phyloP scores from a whole-genome alignment of 1,284 basidiomycete species.

The Peniophora sp. region DNA sequence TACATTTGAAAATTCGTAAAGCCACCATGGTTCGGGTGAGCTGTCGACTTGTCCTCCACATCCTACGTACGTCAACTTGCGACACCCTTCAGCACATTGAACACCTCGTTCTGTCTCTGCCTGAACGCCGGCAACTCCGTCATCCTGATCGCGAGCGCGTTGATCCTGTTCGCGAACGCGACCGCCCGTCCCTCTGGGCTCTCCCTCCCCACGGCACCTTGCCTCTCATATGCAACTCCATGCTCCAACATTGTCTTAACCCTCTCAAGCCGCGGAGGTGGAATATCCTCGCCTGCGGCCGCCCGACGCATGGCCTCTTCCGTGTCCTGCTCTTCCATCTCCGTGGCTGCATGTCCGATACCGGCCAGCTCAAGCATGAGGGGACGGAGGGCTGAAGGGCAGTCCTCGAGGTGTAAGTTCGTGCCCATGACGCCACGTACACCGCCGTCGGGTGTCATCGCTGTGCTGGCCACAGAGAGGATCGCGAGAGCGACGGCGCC shows the following conservation, averaged over 20 bases:
- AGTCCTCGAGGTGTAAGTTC: slow-evolving; percentile 41
- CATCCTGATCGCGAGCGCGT: slow-evolving; percentile 61
- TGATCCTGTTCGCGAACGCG: slow-evolving; percentile 66
- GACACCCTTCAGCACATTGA: slow-evolving; percentile 52
- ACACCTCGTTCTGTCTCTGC: slow-evolving; percentile 64
- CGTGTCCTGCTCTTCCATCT: slow-evolving; percentile 53
- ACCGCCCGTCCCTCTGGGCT: slow-evolving; percentile 57
- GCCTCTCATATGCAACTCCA: slow-evolving; percentile 16
- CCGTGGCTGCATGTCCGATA: slow-evolving; percentile 44
- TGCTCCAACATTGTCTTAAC: slow-evolving; percentile 50
- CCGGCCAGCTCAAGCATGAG: slow-evolving; percentile 60
- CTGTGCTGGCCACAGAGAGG: slow-evolving; percentile 49
- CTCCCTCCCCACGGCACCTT: slow-evolving; percentile 25
- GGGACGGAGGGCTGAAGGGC: slow-evolving; percentile 51
- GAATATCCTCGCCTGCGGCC: slow-evolving; percentile 34
- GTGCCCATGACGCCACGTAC: slow-evolving; percentile 53
- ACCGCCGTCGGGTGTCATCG: slow-evolving; percentile 38
- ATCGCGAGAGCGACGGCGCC: slow-evolving; percentile 67
- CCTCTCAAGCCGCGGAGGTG: slow-evolving; percentile 50
- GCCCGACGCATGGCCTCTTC: slow-evolving; percentile 40
- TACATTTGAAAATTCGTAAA: no score
- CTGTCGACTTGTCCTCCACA: no score
- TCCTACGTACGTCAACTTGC: slow-evolving; percentile 2
- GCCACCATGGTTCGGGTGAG: no score
- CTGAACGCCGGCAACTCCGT: slow-evolving; percentile 60